Evolutionary conservation across 768 basidiomycete genomes (phyloP), one percentile per base, ranked within the genome.

Genomic region (Agaricus bisporus): DNA sequence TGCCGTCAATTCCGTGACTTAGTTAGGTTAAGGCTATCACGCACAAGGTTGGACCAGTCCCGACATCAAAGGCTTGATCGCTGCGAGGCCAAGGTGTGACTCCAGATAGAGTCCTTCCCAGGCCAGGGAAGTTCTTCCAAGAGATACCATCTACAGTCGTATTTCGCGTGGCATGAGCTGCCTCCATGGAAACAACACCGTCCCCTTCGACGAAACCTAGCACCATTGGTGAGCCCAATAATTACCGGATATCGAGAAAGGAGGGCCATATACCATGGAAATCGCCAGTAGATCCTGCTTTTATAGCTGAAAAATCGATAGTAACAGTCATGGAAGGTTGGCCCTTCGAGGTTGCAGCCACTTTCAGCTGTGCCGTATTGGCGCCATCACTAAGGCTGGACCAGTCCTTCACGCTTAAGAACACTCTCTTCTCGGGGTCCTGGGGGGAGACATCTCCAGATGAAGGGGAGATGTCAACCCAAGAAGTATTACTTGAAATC

Each of bases 161-260:
- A 58, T 75, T 78, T 5, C 76, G 69, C 2, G 74, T 67, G 0
- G 76, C 70, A 64, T 86, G 84, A 2, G 72, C 79, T 26, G 83
- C 85, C 60, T 88, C 83, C 22, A 86, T 82, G 0, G 81, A 79
- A 39, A 87, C 71, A 17, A 74, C 77, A 15, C 83, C 82, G 39
- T 79, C 75, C 12, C 76, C 80, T 56, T 86, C 82, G 22, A 87
- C 75, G 56, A 84, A 82, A 2, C 83, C 81, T 76, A 22, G 47
- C 8, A 35, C 35, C 22, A 25, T 48, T 22, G 29, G 15, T 29
- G 14, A 43, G 35, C 46, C 29, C 41, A 22, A 15, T 20, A 20
- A 36, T 39, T 17, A 14, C 44, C 5, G 11, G 9, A n/a, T 32
- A 20, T 18, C 39, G 11, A 29, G 25, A 15, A n/a, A 36, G 4